A percentile compares a stretch with the other conserved stretches of the same genome.
Evolutionary conservation across 2,329 filamentous ascomycete genomes (phyloP).

Genomic region (Fusarium sp.): DNA sequence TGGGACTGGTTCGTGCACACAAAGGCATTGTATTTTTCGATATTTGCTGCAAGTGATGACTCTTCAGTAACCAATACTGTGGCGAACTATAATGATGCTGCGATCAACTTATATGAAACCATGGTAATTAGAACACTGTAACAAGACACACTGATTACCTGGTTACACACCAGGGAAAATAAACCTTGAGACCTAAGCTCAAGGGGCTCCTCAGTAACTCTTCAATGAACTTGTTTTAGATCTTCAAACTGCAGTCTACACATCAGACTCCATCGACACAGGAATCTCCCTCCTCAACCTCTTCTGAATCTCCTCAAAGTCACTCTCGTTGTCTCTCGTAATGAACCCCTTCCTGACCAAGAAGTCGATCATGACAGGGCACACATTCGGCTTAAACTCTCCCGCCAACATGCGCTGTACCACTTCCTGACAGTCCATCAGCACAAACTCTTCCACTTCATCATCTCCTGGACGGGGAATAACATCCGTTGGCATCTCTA

Average conservation of each 20-base stretch:
- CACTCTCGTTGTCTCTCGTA: constrained; percentile 74
- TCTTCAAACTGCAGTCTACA: too few species aligned
- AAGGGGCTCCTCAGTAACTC: not conserved
- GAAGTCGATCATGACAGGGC: constrained; percentile 81
- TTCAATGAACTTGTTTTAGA: not conserved
- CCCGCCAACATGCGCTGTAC: constrained; percentile 68
- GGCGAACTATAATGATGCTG: not conserved
- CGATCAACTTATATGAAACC: not conserved
- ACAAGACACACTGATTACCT: not conserved
- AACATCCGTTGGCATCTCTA: constrained; percentile 69
- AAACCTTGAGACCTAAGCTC: not conserved
- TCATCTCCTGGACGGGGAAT: constrained; percentile 75
- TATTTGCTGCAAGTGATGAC: not conserved
- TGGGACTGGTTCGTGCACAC: not conserved
- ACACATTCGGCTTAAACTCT: constrained; percentile 88
- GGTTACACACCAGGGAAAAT: not conserved
- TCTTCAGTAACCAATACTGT: fast-evolving
- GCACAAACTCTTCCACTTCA: constrained; percentile 79
- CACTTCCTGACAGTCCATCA: constrained; percentile 70
- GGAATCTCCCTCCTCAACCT: constrained; percentile 57
- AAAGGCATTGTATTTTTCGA: not conserved
- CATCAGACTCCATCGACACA: constrained; percentile 46
- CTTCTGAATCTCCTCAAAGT: constrained; percentile 74
- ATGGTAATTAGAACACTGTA: not conserved
- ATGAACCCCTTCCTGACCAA: constrained; percentile 80